Base-by-base conservation (phyloP, 495 filamentous ascomycete species). In the Achaetomiella virescens region DNA sequence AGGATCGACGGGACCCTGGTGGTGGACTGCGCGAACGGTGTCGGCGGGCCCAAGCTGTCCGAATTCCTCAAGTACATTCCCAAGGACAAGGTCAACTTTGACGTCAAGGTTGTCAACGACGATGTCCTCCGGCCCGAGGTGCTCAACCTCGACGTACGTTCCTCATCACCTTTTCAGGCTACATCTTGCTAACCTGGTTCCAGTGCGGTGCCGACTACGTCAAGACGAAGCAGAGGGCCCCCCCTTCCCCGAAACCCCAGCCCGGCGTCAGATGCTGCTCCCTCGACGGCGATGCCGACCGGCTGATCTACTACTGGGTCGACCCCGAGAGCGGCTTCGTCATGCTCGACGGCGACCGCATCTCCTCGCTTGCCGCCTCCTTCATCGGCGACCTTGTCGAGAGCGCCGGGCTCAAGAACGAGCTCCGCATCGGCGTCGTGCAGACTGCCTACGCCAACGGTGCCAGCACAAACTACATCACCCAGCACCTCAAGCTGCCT, bases 391-490 rank as follows among this genome's bases (percentile, higher is more conserved):
- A 96, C 54, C 87, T 97, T 20, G 84, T 87, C 33, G 81, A 84
- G 29, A 83, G 79, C 47, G 86, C 91, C 46, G 91, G 90, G 6
- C 79, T 98, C 24, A 76, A 82, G 37, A 81, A 86, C 17, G 83
- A 89, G 43, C 76, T 97, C 49, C 89, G 84, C 64, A 90, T 97
- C 57, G 92, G 91, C 57, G 89, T 98, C 38, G 84, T 98, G 6
- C 95, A 98, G 71, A 97, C 93, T 6, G 93, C 93, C 18, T 98
- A 98, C 69, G 95, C 93, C 69, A 98, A 98, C 69, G 93, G 95
- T 35, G 83, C 91, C n/a, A 89, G 86, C 67, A 98, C 95, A 14
- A 83, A 87, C 52, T 97, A 96, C 70, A 86, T 98, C 49, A 82
- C 85, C 54, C 85, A 93, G 65, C 85, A 87, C 54, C 81, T 98